Percentiles rank a stretch among this genome's conserved stretches.
Evolutionary conservation across 2,329 filamentous ascomycete genomes (phyloP).

Genomic region (Aureobasidium subglaciale): DNA sequence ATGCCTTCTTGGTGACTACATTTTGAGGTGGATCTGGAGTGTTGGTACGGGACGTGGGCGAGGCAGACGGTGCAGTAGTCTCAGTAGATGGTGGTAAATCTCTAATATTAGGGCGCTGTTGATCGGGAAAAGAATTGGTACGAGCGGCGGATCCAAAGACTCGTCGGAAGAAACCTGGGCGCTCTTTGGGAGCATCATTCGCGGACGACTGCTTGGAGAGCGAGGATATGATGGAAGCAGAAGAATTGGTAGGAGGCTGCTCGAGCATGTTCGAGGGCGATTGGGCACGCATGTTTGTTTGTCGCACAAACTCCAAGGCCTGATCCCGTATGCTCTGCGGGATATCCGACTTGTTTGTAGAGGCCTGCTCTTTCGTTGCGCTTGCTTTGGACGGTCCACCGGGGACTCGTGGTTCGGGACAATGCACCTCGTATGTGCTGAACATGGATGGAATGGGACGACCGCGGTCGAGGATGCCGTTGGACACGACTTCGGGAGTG

Average conservation of each 20-base stretch:
- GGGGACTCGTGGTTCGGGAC: slow-evolving; percentile 78
- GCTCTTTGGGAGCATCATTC: slow-evolving; percentile 38
- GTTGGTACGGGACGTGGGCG: neutral
- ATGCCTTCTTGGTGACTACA: slow-evolving; percentile 75
- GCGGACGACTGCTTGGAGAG: slow-evolving; percentile 9
- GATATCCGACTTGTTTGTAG: slow-evolving; percentile 25
- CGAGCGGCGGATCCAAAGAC: slow-evolving; percentile 71
- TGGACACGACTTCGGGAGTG: slow-evolving; percentile 23
- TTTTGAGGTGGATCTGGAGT: slow-evolving; percentile 2
- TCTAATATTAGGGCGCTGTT: slow-evolving; percentile 20
- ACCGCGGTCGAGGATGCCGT: slow-evolving; percentile 37
- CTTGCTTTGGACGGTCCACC: slow-evolving; percentile 58
- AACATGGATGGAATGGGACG: slow-evolving; percentile 38
- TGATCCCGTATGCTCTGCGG: slow-evolving; percentile 38
- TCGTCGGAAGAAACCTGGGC: slow-evolving; percentile 83
- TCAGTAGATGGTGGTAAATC: slow-evolving; percentile 11
- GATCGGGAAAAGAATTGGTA: slow-evolving; percentile 33
- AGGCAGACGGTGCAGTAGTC: neutral
- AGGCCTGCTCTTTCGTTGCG: slow-evolving; percentile 32
- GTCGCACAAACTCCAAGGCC: slow-evolving; percentile 43
- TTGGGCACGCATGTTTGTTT: slow-evolving; percentile 32
- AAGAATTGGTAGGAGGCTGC: neutral
- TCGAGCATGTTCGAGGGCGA: neutral
- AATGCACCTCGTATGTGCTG: slow-evolving; percentile 27
- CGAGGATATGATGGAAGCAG: slow-evolving; percentile 36